phyloP scores from a whole-genome alignment of 1,284 basidiomycete genomes.

The Fomitopsis schrenkii region DNA sequence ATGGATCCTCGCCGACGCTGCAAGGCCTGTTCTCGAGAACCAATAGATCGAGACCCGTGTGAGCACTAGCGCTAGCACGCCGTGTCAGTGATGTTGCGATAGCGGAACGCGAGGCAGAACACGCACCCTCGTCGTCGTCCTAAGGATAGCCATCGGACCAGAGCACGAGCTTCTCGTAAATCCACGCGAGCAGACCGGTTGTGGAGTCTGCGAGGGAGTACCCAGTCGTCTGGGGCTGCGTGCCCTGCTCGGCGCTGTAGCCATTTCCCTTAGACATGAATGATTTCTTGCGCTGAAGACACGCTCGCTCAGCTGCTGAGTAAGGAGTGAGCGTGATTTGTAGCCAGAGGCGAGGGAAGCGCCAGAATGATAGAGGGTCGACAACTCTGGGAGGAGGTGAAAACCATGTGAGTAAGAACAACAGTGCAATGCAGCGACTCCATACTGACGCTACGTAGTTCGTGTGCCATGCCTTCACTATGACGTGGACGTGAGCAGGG shows the following conservation, averaged over 20 bases:
- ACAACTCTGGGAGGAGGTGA: background rate
- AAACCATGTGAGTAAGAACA: background rate
- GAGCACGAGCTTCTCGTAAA: slow-evolving; percentile 52
- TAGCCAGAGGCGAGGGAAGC: slow-evolving; percentile 16
- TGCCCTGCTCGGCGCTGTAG: slow-evolving; percentile 39
- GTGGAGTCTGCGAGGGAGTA: slow-evolving; percentile 55
- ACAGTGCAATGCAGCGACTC: background rate
- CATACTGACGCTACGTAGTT: slow-evolving; percentile 7
- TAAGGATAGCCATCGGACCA: slow-evolving; percentile 51
- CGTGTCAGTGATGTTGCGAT: background rate
- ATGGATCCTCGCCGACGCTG: slow-evolving; percentile 53
- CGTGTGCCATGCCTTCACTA: slow-evolving; percentile 29
- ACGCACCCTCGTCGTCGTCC: slow-evolving; percentile 45
- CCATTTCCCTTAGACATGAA: slow-evolving; percentile 24
- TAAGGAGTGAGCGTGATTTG: slow-evolving; percentile 23
- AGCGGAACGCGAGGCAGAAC: background rate
- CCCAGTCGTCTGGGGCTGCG: slow-evolving; percentile 53
- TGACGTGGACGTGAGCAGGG: slow-evolving; percentile 20
- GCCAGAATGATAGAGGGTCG: background rate
- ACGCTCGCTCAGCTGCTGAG: slow-evolving; percentile 24
- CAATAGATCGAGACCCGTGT: slow-evolving; percentile 58
- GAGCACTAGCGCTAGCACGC: slow-evolving; percentile 34
- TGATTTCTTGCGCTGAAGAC: background rate
- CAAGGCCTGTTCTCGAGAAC: slow-evolving; percentile 53
- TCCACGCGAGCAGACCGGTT: slow-evolving; percentile 52